Percentiles rank a stretch among this genome's conserved stretches.
phyloP scores from a whole-genome alignment of 2,329 filamentous ascomycete species.

The Neonectria hederae region DNA sequence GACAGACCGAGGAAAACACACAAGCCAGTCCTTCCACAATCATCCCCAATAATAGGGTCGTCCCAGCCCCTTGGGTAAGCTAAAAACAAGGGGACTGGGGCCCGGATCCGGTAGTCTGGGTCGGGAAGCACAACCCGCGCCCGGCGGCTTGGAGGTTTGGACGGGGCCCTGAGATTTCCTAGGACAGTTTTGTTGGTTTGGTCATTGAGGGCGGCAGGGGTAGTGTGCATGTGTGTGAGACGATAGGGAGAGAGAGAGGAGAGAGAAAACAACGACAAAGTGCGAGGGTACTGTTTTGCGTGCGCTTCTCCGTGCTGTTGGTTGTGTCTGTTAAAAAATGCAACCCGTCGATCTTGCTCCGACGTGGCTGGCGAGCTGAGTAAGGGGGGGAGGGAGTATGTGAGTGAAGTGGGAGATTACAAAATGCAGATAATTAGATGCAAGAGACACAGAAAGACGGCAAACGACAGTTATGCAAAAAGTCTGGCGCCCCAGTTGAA shows the following conservation, averaged over 20 bases:
- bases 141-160: conserved; percentile 31
- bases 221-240: too few relatives aligned
- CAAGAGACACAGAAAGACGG: not conserved
- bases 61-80: conserved; percentile 38
- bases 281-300: too few relatives aligned
- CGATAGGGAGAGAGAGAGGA: not conserved
- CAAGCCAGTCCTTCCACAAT: not conserved
- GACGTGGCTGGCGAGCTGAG: not conserved
- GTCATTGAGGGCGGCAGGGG: too few relatives aligned
- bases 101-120: conserved; percentile 40
- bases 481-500: not conserved
- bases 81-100: conserved; percentile 34
- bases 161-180: conserved; percentile 6
- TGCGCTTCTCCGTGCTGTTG: not conserved
- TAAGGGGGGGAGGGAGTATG: not conserved
- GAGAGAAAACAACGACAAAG: not conserved
- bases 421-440: not conserved
- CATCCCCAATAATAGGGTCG: conserved; percentile 6
- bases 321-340: not conserved
- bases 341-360: conserved; percentile 3
- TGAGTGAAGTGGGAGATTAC: conserved; percentile 14
- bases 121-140: conserved; percentile 34
- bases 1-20: not conserved
- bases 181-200: not conserved
- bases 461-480: not conserved